Evolutionary conservation across 257 asterid species (phyloP).

Genomic region (Przewalskia tangutica): DNA sequence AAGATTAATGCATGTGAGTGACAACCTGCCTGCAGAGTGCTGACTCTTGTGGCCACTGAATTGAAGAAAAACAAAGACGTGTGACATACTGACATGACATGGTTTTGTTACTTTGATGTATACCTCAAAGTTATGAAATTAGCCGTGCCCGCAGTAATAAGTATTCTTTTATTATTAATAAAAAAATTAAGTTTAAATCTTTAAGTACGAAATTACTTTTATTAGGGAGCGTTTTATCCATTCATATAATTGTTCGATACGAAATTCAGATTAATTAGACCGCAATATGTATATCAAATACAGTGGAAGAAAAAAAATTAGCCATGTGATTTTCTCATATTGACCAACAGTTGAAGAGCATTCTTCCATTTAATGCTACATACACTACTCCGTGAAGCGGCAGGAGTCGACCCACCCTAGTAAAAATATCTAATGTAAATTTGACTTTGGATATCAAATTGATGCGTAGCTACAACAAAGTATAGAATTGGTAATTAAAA

Average conservation of each 20-base stretch:
- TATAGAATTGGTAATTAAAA: too few species aligned
- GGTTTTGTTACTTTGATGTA: background rate
- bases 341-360: background rate
- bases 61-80: background rate
- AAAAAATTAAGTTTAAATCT: too few species aligned
- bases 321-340: background rate
- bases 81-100: background rate
- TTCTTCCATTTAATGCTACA: background rate
- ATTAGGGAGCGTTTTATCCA: too few species aligned
- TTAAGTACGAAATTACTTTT: too few species aligned
- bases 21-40: background rate
- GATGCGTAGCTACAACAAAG: background rate
- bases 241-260: too few species aligned
- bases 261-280: too few species aligned
- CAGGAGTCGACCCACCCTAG: background rate
- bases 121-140: too few species aligned
- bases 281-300: too few species aligned
- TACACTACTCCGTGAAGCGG: background rate
- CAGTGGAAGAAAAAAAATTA: background rate
- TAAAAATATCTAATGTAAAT: background rate
- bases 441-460: background rate
- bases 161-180: too few species aligned
- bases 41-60: background rate
- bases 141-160: background rate
- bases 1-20: slow-evolving; percentile 3